Conservation (phyloP, 768 basidiomycete genomes). For the Sarcomyxa edulis region DNA sequence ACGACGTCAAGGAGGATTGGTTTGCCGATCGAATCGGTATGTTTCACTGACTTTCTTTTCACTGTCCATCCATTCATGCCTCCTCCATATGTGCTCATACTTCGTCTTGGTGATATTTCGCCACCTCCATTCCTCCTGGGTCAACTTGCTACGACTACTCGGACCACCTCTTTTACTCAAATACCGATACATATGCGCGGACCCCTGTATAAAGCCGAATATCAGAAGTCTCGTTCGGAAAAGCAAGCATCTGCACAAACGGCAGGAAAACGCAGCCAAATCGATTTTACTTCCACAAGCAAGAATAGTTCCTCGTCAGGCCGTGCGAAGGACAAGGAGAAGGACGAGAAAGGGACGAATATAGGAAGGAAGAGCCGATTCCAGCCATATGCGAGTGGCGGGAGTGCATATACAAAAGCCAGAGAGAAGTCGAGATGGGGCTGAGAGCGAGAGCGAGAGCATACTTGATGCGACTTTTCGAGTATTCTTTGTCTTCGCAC, state of each 20-base stretch:
- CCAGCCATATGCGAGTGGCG: slow-evolving; percentile 12
- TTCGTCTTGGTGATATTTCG: neutral
- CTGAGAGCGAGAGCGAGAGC: too few species aligned
- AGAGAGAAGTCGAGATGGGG: slow-evolving; percentile 2
- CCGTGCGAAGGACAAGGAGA: slow-evolving; percentile 5
- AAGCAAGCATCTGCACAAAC: slow-evolving; percentile 47
- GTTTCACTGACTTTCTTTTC: slow-evolving; percentile 20
- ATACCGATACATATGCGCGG: slow-evolving; percentile 10
- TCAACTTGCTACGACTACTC: slow-evolving; percentile 5
- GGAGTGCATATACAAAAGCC: neutral
- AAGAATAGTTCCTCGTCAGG: neutral
- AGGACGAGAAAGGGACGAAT: slow-evolving; percentile 1
- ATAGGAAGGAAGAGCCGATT: slow-evolving; percentile 10
- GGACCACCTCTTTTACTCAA: slow-evolving; percentile 11
- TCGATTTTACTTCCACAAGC: slow-evolving; percentile 45
- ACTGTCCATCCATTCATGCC: slow-evolving; percentile 18
- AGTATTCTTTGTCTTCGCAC: too few species aligned
- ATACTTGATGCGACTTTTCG: too few species aligned
- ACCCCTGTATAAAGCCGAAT: slow-evolving; percentile 41
- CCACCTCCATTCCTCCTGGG: neutral
- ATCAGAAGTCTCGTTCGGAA: slow-evolving; percentile 61
- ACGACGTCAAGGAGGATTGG: slow-evolving; percentile 62
- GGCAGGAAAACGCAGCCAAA: slow-evolving; percentile 51
- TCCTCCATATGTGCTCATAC: slow-evolving; percentile 5
- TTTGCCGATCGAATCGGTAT: slow-evolving; percentile 75